A percentile compares a stretch with the other conserved stretches of the same genome.
These are phyloP conservation scores for Neonectria punicea DNA, from an alignment of 2,329 filamentous ascomycete genomes.

Conservation along the genomic window DNA sequence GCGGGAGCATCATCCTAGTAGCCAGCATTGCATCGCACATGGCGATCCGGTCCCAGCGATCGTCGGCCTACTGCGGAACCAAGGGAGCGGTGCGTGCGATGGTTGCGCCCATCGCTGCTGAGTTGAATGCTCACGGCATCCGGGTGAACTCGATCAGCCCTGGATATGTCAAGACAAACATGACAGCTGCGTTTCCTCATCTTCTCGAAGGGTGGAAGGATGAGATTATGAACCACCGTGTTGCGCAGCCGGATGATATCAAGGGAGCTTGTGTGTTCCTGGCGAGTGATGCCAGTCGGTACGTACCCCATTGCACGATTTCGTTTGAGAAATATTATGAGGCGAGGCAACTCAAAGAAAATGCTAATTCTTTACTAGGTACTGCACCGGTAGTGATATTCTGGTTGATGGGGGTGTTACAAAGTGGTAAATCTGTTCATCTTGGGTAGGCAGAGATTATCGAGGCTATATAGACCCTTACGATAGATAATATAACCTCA, in stretches of 20 bases:
- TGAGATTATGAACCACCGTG: conserved; percentile 58
- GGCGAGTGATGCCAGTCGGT: conserved; percentile 58
- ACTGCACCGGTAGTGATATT: conserved; percentile 56
- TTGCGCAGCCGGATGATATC: conserved; percentile 61
- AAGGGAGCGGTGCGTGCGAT: conserved; percentile 42
- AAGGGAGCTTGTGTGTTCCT: conserved; percentile 60
- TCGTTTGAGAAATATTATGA: not conserved
- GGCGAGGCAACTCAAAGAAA: not conserved
- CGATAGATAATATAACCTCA: not conserved
- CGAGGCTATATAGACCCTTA: too few species aligned
- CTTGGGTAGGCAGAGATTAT: not conserved
- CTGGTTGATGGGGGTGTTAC: conserved; percentile 57
- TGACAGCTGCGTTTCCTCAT: conserved; percentile 58
- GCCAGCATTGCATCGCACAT: conserved; percentile 64
- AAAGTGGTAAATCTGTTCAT: conserved; percentile 45
- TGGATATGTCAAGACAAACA: conserved; percentile 54
- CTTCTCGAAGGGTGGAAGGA: conserved; percentile 60
- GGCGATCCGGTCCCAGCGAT: conserved; percentile 59
- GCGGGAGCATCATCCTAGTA: conserved; percentile 63
- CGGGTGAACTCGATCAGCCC: conserved; percentile 60
- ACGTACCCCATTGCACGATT: conserved; percentile 39
- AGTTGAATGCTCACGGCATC: conserved; percentile 52
- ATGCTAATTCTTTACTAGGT: conserved; percentile 27
- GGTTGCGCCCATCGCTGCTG: conserved; percentile 40
- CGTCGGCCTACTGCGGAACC: conserved; percentile 47